These are phyloP conservation scores for Trichomonascaceae sp. DNA, from an alignment of 1,139 yeast genomes.

Conservation along the genomic window DNA sequence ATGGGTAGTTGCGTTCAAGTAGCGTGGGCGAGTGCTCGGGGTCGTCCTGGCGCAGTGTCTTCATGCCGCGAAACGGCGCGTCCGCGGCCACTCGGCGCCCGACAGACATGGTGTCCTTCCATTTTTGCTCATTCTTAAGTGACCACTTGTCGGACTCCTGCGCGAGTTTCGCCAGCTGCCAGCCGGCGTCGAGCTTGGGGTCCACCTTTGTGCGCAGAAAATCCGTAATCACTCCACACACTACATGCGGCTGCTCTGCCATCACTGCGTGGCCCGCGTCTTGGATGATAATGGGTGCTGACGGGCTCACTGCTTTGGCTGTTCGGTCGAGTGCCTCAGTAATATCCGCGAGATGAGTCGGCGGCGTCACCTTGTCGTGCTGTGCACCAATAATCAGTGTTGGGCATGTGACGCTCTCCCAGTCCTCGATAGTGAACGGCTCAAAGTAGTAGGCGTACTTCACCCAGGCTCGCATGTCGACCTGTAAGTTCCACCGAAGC, in stretches of 20 bases:
- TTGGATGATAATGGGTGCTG: slow-evolving; percentile 25
- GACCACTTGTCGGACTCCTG: slow-evolving; percentile 65
- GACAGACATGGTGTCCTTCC: slow-evolving; percentile 48
- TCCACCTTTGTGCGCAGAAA: slow-evolving; percentile 38
- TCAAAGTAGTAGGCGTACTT: slow-evolving; percentile 39
- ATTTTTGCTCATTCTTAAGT: slow-evolving; percentile 57
- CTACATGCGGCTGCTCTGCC: slow-evolving; percentile 49
- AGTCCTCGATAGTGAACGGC: slow-evolving; percentile 33
- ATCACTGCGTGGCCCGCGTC: slow-evolving; percentile 57
- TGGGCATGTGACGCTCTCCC: slow-evolving; percentile 23
- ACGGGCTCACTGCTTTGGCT: slow-evolving; percentile 7
- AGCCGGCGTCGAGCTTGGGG: slow-evolving; percentile 39
- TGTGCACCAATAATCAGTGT: slow-evolving; percentile 46
- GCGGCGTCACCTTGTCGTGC: slow-evolving; percentile 45
- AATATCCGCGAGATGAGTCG: slow-evolving; percentile 20
- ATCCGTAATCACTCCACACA: slow-evolving; percentile 49
- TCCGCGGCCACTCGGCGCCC: slow-evolving; percentile 26
- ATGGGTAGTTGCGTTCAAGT: slow-evolving; percentile 38
- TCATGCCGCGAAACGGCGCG: slow-evolving; percentile 53
- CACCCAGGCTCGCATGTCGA: slow-evolving; percentile 41
- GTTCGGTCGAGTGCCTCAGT: slow-evolving; percentile 13
- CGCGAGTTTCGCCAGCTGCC: slow-evolving; percentile 42
- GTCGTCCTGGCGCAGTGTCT: slow-evolving; percentile 59
- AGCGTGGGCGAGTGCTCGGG: slow-evolving; percentile 42
- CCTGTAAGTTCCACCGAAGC: slow-evolving; percentile 60